Base-by-base conservation (phyloP, 495 filamentous ascomycete species). In the Xylaria scruposa region DNA sequence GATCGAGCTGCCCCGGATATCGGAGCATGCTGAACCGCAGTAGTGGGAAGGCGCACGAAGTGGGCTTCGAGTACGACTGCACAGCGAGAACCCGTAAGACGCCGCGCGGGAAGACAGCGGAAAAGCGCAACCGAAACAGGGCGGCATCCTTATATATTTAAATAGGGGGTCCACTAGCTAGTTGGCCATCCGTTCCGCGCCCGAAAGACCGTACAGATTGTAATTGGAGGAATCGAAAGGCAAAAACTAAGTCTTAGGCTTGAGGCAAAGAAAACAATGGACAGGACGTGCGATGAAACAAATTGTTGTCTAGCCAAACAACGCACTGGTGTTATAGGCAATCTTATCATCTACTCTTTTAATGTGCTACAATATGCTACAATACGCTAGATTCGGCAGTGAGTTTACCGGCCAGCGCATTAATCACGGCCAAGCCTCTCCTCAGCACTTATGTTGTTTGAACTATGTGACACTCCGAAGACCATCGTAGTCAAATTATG, bases 1-100 rank as follows among this genome's bases (percentile, higher is more conserved):
- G 54, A 59, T 42, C 26, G 40, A 69, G 54, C 38, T 56, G 33
- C 53, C 63, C 64, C 67, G 67, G 54, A 61, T 61, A 60, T 70
- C 67, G 67, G 67, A 60, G 40, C 51, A 36, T 40, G 8, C 15
- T 59, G 53, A 33, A 59, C 47, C 51, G n/a, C 29, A 31, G 29
- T 36, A 65, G 26, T 12, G 62, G 38, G 19, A 24, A 40, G 64
- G n/a, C 15, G 24, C 66, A 59, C 33, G n/a, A 68, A 60, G 67
- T 70, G 67, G 67, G 67, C 56, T 42, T 15, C 12, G 15, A 29
- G 38, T 29, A n/a, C 15, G 24, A 46, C 2, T 29, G 2, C 66
- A 21, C 9, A 58, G 67, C 54, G 40, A 38, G 53, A 26, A 10
- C 15, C 51, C 10, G 38, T n/a, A 1, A 21, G 5, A 44, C 24